These are phyloP conservation scores for Wickerhamiella sergipiensis DNA, from an alignment of 805 yeast genomes.

Conservation along the genomic window DNA sequence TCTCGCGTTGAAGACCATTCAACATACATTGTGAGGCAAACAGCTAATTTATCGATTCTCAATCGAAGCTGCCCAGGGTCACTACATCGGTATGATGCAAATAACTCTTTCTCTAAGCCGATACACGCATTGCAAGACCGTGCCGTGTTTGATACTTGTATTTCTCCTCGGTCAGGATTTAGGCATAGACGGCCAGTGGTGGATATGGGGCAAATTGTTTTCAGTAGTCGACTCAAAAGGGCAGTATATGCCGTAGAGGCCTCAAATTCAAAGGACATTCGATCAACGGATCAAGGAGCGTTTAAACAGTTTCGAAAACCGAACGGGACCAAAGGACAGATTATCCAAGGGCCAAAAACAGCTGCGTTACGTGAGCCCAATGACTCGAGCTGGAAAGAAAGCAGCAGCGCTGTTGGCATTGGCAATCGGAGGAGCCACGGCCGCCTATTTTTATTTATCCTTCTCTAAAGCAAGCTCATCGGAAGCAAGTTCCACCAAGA, in stretches of 20 bases:
- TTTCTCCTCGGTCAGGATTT: constrained; percentile 5
- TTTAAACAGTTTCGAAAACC: too few relatives aligned
- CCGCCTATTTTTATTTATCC: background rate
- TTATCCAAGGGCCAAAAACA: too few relatives aligned
- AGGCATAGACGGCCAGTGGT: constrained; percentile 7
- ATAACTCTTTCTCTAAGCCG: constrained; percentile 10
- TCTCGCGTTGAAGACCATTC: constrained; percentile 29
- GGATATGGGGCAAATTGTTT: constrained; percentile 5
- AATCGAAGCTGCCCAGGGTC: constrained; percentile 3
- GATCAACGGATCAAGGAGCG: too few relatives aligned
- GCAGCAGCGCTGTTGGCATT: background rate
- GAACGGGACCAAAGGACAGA: too few relatives aligned
- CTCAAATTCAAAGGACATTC: background rate
- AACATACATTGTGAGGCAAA: constrained; percentile 15
- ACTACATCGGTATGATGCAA: constrained; percentile 11
- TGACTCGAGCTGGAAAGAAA: background rate
- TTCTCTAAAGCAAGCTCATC: background rate
- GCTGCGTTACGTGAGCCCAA: background rate
- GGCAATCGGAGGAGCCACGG: background rate
- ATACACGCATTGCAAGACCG: constrained; percentile 9
- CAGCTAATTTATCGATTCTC: constrained; percentile 9
- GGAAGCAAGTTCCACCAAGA: background rate
- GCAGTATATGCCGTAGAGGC: constrained; percentile 13
- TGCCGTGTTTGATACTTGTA: constrained; percentile 10
- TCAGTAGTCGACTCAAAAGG: constrained; percentile 9